Evolutionary conservation across 2,329 filamentous ascomycete genomes (phyloP).

Genomic region (Sporothrix humicola): DNA sequence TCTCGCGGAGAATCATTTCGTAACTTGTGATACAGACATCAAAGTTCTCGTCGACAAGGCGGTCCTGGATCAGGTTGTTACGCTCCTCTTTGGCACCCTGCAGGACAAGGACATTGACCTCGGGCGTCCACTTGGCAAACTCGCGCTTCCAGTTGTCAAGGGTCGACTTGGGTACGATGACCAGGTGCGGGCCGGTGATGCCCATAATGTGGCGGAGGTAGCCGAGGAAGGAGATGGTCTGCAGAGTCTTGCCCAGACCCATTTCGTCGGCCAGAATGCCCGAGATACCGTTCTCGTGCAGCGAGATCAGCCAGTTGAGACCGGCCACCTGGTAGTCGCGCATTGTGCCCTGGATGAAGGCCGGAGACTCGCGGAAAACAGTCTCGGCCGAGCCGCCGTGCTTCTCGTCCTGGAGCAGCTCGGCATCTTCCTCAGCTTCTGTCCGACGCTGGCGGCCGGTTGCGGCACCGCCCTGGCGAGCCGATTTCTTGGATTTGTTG

Average conservation of each 20-base stretch:
- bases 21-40: constrained; percentile 99
- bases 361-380: constrained; percentile 89
- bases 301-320: constrained; percentile 95
- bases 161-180: constrained; percentile 94
- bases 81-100: constrained; percentile 96
- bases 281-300: constrained; percentile 98
- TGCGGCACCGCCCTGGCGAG: constrained; percentile 82
- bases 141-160: constrained; percentile 98
- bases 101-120: constrained; percentile 90
- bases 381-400: constrained; percentile 83
- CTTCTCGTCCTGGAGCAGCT: constrained; percentile 85
- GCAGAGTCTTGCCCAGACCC: constrained; percentile 96
- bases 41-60: constrained; percentile 91
- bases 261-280: constrained; percentile 98
- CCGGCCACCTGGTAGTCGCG: constrained; percentile 96
- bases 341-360: constrained; percentile 88
- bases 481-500: constrained; percentile 72
- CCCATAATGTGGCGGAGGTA: constrained; percentile 90
- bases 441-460: constrained; percentile 82
- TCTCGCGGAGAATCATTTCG: constrained; percentile 97
- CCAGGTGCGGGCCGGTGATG: constrained; percentile 87
- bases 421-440: constrained; percentile 96
- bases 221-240: constrained; percentile 95
- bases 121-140: constrained; percentile 91
- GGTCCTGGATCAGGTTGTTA: constrained; percentile 83